Evolutionary conservation across 1,284 basidiomycete species (phyloP).

Genomic region (Ustilago nuda): DNA sequence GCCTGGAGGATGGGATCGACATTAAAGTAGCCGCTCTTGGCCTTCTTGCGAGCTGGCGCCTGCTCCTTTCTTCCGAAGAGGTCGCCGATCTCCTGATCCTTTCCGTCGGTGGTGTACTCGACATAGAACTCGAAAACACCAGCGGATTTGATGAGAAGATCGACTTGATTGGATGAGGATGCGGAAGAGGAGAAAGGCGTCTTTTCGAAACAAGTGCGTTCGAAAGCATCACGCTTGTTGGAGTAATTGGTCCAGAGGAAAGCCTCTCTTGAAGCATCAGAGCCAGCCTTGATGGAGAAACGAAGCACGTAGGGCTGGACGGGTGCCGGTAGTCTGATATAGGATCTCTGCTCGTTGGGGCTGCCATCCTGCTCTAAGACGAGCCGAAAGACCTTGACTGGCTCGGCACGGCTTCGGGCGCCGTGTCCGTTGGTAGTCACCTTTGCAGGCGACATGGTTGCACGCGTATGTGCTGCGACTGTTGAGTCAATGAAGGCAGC

Average conservation of each 20-base stretch:
- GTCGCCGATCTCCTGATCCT: constrained; percentile 19
- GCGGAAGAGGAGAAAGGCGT: constrained; percentile 27
- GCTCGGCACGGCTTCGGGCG: constrained; percentile 14
- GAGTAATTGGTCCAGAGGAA: constrained; percentile 61
- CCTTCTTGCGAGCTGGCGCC: constrained; percentile 24
- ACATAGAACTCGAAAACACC: constrained; percentile 66
- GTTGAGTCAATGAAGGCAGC: neutral
- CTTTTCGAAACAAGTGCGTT: constrained; percentile 80
- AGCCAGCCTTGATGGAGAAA: constrained; percentile 59
- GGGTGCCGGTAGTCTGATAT: constrained; percentile 61
- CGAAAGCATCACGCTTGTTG: constrained; percentile 76
- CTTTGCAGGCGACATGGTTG: constrained; percentile 30
- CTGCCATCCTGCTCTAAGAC: constrained; percentile 61
- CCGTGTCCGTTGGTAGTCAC: constrained; percentile 31
- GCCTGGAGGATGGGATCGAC: constrained; percentile 61
- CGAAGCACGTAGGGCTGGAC: constrained; percentile 59
- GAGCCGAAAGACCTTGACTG: constrained; percentile 56
- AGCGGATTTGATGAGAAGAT: constrained; percentile 50
- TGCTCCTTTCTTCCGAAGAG: constrained; percentile 28
- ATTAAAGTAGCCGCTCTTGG: constrained; percentile 62
- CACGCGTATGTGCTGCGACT: constrained; percentile 10
- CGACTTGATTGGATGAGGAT: constrained; percentile 41
- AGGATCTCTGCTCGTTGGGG: constrained; percentile 51
- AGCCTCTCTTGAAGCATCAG: constrained; percentile 51
- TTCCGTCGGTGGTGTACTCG: constrained; percentile 50